phyloP scores from a whole-genome alignment of 1,139 yeast species.

The Lodderomyces parapsilosis region DNA sequence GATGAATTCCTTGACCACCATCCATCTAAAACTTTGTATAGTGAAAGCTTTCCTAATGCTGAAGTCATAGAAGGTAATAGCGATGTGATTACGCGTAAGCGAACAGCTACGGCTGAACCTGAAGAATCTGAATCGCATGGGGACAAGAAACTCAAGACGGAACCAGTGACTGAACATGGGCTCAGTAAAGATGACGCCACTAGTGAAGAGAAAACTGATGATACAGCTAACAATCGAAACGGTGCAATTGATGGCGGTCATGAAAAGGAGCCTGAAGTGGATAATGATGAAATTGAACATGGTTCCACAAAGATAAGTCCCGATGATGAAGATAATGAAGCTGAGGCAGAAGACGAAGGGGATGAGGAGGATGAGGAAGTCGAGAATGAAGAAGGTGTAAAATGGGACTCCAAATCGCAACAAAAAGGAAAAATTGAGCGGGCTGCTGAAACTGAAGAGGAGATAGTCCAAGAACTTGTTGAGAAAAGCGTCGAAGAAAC shows the following conservation, averaged over 20 bases:
- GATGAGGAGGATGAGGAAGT: slow-evolving; percentile 11
- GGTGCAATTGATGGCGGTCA: background rate
- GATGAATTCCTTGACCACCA: slow-evolving; percentile 13
- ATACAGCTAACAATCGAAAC: background rate
- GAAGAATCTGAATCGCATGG: slow-evolving; percentile 5
- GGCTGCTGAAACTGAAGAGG: slow-evolving; percentile 10
- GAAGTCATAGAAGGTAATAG: background rate
- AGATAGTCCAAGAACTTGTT: slow-evolving; percentile 12
- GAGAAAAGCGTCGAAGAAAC: slow-evolving; percentile 17
- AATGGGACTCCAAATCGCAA: slow-evolving; percentile 22
- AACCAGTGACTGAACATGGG: slow-evolving; percentile 6
- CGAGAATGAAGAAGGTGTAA: slow-evolving; percentile 17
- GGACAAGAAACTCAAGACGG: slow-evolving; percentile 10
- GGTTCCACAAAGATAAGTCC: slow-evolving; percentile 6
- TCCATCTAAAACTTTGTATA: background rate
- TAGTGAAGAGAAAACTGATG: slow-evolving; percentile 16
- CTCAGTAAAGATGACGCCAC: slow-evolving; percentile 14
- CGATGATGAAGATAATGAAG: slow-evolving; percentile 6
- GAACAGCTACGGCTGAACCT: slow-evolving; percentile 3
- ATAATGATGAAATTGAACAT: slow-evolving; percentile 4
- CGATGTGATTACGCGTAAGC: slow-evolving; percentile 8
- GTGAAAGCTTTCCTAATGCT: background rate
- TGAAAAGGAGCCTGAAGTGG: background rate
- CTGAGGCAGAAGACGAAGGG: slow-evolving; percentile 9
- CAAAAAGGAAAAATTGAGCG: slow-evolving; percentile 9